Conservation (phyloP, 1,139 yeast genomes). For the Diutina rugosa region DNA sequence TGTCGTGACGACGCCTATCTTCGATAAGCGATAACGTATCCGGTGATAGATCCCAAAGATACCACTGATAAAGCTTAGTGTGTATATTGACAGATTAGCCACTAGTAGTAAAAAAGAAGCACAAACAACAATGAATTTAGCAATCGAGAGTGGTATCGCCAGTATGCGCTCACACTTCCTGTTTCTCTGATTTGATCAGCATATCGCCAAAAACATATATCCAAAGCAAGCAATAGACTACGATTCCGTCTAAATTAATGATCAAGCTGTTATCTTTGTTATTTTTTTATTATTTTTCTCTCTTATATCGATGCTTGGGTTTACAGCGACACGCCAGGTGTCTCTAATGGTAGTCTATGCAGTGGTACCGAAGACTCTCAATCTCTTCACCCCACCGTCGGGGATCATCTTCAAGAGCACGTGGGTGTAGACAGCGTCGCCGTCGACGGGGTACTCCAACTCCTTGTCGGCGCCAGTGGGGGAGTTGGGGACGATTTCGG, state of each 20-base stretch:
- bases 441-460: conserved; percentile 21
- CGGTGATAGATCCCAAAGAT: neutral
- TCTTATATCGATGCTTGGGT: neutral
- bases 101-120: too few relatives aligned
- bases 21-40: neutral
- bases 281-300: too few relatives aligned
- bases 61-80: too few relatives aligned
- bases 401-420: conserved; percentile 77
- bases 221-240: too few relatives aligned
- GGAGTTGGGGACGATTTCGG: conserved; percentile 45
- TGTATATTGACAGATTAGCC: too few relatives aligned
- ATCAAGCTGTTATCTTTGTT: neutral
- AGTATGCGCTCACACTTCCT: too few relatives aligned
- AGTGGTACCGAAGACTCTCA: conserved; percentile 61
- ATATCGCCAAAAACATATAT: too few relatives aligned
- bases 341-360: neutral
- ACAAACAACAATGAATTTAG: too few relatives aligned
- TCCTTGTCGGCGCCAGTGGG: conserved; percentile 75
- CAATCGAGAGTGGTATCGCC: too few relatives aligned
- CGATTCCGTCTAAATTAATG: too few relatives aligned
- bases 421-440: conserved; percentile 33
- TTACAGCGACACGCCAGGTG: neutral
- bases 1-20: too few relatives aligned
- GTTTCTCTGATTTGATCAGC: too few relatives aligned
- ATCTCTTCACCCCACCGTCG: conserved; percentile 90